Evolutionary conservation across 768 basidiomycete species (phyloP).

Genomic region (Lactarius vividus): DNA sequence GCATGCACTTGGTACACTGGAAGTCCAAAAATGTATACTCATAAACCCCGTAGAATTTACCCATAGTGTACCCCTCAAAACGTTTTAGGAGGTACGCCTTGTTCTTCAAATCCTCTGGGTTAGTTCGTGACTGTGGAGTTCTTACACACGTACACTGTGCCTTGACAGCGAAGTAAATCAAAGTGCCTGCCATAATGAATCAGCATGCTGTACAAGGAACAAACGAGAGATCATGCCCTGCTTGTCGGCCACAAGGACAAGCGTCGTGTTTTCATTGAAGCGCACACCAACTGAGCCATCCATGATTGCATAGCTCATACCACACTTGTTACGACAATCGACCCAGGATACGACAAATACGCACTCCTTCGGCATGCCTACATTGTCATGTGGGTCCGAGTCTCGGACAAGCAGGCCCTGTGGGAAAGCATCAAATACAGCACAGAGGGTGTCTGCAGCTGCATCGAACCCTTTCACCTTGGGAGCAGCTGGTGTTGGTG

Average conservation of each 20-base stretch:
- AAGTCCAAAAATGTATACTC: conserved; percentile 76
- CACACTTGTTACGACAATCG: conserved; percentile 98
- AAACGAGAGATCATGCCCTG: conserved; percentile 50
- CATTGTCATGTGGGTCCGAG: too few relatives aligned
- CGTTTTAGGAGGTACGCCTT: conserved; percentile 93
- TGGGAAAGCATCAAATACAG: too few relatives aligned
- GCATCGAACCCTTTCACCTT: too few relatives aligned
- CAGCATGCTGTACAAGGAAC: conserved; percentile 1
- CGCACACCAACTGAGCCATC: conserved; percentile 94
- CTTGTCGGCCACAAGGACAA: conserved; percentile 84
- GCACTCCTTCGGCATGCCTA: conserved; percentile 56
- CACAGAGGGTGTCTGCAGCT: too few relatives aligned
- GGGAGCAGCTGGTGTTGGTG: too few relatives aligned
- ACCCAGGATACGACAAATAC: conserved; percentile 99
- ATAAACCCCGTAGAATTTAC: conserved; percentile 79
- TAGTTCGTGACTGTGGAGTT: conserved; percentile 65
- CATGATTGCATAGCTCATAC: conserved; percentile 99
- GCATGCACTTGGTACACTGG: too few relatives aligned
- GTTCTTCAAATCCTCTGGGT: conserved; percentile 80
- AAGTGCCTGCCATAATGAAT: conserved; percentile 58
- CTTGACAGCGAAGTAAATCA: conserved; percentile 72
- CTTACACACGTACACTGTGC: conserved; percentile 67
- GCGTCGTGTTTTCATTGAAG: conserved; percentile 91
- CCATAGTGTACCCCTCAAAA: conserved; percentile 95
- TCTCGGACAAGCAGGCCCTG: too few relatives aligned